Percentiles rank a stretch among this genome's conserved stretches.
These are phyloP conservation scores for Umbelopsis sp. DNA, from an alignment of 192 early-diverging fungal species.

Conservation along the genomic window DNA sequence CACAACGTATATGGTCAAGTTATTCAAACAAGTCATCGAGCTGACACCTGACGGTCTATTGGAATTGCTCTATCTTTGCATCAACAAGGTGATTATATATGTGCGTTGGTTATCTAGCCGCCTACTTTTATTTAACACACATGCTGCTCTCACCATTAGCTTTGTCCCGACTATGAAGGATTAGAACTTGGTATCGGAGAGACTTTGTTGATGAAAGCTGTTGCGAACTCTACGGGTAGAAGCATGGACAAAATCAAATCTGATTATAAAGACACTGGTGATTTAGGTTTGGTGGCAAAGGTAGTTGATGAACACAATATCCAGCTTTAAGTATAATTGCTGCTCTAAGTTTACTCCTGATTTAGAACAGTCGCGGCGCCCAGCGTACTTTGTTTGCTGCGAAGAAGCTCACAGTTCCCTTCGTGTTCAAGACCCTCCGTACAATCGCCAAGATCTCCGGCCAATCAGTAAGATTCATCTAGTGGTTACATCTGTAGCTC, in stretches of 20 bases:
- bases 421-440: slow-evolving; percentile 85
- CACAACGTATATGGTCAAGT: slow-evolving; percentile 66
- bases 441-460: slow-evolving; percentile 87
- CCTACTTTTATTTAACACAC: too few relatives aligned
- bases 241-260: slow-evolving; percentile 74
- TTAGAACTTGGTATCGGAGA: slow-evolving; percentile 97
- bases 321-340: background rate
- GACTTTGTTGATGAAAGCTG: slow-evolving; percentile 88
- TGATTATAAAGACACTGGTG: slow-evolving; percentile 78
- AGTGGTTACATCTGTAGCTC: background rate
- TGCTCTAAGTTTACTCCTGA: background rate
- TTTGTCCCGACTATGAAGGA: slow-evolving; percentile 93
- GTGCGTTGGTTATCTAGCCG: background rate
- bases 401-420: slow-evolving; percentile 75
- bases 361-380: slow-evolving; percentile 70
- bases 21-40: slow-evolving; percentile 70
- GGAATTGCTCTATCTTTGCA: slow-evolving; percentile 86
- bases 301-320: slow-evolving; percentile 28
- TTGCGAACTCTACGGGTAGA: slow-evolving; percentile 87
- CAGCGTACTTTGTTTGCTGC: slow-evolving; percentile 85
- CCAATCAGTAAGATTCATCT: slow-evolving; percentile 50
- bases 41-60: slow-evolving; percentile 64
- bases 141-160: slow-evolving; percentile 45
- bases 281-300: slow-evolving; percentile 90
- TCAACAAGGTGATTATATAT: slow-evolving; percentile 70